Evolutionary conservation across 805 yeast species (phyloP).

Genomic region (Metschnikowia baotianmanensis): DNA sequence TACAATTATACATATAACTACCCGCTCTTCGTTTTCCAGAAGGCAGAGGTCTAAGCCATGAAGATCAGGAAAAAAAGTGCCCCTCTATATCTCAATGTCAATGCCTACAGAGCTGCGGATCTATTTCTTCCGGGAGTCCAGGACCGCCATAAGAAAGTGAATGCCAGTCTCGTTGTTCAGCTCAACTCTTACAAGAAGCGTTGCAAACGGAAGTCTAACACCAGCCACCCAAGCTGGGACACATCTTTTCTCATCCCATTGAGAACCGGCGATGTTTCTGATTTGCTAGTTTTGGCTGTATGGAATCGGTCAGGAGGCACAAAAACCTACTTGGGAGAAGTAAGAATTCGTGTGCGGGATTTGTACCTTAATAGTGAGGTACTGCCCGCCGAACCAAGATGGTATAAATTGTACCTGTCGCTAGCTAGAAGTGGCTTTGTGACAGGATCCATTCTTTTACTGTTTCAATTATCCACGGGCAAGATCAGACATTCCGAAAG

Average conservation of each 20-base stretch:
- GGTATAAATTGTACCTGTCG: conserved; percentile 46
- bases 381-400: conserved; percentile 33
- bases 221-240: conserved; percentile 43
- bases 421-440: conserved; percentile 40
- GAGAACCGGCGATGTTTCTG: conserved; percentile 27
- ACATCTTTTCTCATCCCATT: conserved; percentile 32
- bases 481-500: conserved; percentile 10
- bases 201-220: conserved; percentile 31
- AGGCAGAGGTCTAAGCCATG: conserved; percentile 5
- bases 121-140: conserved; percentile 22
- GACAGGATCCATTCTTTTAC: conserved; percentile 46
- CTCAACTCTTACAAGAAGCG: conserved; percentile 30
- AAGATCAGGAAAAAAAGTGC: conserved; percentile 12
- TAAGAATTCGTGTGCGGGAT: conserved; percentile 30
- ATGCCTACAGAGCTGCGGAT: conserved; percentile 41
- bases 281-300: conserved; percentile 31
- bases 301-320: conserved; percentile 41
- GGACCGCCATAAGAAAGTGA: conserved; percentile 23
- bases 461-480: conserved; percentile 39
- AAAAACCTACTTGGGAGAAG: conserved; percentile 41
- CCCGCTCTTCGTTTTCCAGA: neutral
- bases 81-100: conserved; percentile 28
- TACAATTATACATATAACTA: neutral
- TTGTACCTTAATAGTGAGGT: conserved; percentile 22
- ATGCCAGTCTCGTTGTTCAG: conserved; percentile 37